A percentile compares a stretch with the other conserved stretches of the same genome.
phyloP scores from a whole-genome alignment of 768 basidiomycete genomes.

The Plicaturopsis crispa region DNA sequence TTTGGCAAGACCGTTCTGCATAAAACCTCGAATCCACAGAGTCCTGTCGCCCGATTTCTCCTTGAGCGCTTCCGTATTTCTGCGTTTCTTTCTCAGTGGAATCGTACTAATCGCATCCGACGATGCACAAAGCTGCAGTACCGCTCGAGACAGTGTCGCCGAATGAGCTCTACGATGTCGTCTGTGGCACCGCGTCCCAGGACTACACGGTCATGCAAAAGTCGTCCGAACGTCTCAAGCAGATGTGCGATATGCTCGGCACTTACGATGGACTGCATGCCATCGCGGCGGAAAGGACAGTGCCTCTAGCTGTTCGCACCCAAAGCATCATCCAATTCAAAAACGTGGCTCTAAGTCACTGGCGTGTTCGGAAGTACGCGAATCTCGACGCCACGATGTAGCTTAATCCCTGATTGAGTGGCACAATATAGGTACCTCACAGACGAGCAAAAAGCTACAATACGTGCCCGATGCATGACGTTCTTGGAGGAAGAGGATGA shows the following conservation, averaged over 20 bases:
- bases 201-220: constrained; percentile 41
- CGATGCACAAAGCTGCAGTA: too few species aligned
- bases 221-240: constrained; percentile 56
- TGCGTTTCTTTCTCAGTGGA: too few species aligned
- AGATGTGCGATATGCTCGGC: constrained; percentile 61
- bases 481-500: constrained; percentile 77
- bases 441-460: constrained; percentile 58
- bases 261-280: constrained; percentile 65
- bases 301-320: constrained; percentile 64
- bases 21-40: too few species aligned
- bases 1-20: too few species aligned
- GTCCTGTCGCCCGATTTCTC: too few species aligned
- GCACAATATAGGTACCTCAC: constrained; percentile 66
- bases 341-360: constrained; percentile 65
- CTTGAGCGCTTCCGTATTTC: too few species aligned
- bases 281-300: constrained; percentile 53
- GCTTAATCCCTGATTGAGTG: too few species aligned
- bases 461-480: constrained; percentile 54
- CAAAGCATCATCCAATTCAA: constrained; percentile 89
- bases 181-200: constrained; percentile 68
- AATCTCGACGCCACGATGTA: too few species aligned
- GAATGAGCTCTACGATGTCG: constrained; percentile 58
- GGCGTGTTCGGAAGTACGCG: constrained; percentile 70
- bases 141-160: constrained; percentile 48
- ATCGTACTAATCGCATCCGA: too few species aligned